Evolutionary conservation across 306 rosid genomes (phyloP).

Genomic region (Cyamopsis tetragonoloba): DNA sequence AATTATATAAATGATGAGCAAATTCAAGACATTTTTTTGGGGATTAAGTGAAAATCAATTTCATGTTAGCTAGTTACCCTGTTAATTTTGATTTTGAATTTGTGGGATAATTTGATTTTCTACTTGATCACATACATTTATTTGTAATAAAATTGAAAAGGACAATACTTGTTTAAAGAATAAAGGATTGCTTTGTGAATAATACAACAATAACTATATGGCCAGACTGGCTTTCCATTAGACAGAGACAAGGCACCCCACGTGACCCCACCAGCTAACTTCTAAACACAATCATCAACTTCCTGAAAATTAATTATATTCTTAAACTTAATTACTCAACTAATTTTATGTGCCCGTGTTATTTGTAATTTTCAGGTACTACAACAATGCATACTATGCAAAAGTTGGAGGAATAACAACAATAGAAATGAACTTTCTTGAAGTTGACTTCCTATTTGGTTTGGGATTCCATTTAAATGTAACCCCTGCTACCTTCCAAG

Average conservation of each 20-base stretch:
- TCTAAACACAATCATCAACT: constrained; percentile 11
- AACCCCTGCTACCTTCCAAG: constrained; percentile 69
- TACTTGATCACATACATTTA: neutral
- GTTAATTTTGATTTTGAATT: neutral
- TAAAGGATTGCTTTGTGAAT: constrained; percentile 34
- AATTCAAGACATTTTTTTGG: neutral
- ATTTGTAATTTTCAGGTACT: constrained; percentile 51
- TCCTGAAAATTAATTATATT: neutral
- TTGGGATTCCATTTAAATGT: constrained; percentile 83
- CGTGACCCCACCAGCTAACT: constrained; percentile 32
- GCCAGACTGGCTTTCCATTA: constrained; percentile 39
- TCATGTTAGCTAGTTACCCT: constrained; percentile 14
- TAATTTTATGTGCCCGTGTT: too few species aligned
- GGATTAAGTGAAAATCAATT: too few species aligned
- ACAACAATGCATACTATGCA: constrained; percentile 97
- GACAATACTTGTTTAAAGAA: constrained; percentile 23
- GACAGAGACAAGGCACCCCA: constrained; percentile 43
- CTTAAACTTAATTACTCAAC: too few species aligned
- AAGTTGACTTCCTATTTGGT: constrained; percentile 87
- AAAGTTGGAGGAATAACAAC: constrained; percentile 97
- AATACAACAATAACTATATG: too few species aligned
- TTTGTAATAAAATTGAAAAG: constrained; percentile 25
- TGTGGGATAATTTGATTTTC: neutral
- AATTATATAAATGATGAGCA: neutral
- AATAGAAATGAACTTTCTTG: constrained; percentile 87